Evolutionary conservation across 176 grass and related monocot genomes (phyloP).

Genomic region (Zea mays): Zm-B73-REFERENCE-NAM-5.0 NC_050096.1:302237501-302238000

Average conservation of each 20-base stretch:
- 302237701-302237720: neutral
- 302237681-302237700: slow-evolving; percentile 58
- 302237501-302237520: slow-evolving; percentile 60
- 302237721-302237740: slow-evolving; percentile 10
- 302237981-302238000: slow-evolving; percentile 71
- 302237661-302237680: slow-evolving; percentile 57
- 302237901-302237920: slow-evolving; percentile 67
- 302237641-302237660: slow-evolving; percentile 6
- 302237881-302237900: slow-evolving; percentile 59
- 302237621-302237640: slow-evolving; percentile 16
- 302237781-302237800: slow-evolving; percentile 78
- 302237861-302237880: slow-evolving; percentile 68
- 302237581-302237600: slow-evolving; percentile 29
- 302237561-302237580: slow-evolving; percentile 40
- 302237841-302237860: slow-evolving; percentile 59
- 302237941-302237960: slow-evolving; percentile 64
- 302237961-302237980: slow-evolving; percentile 74
- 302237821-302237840: slow-evolving; percentile 60
- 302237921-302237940: slow-evolving; percentile 74
- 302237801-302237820: slow-evolving; percentile 90
- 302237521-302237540: slow-evolving; percentile 43
- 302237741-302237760: slow-evolving; percentile 37
- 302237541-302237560: slow-evolving; percentile 61
- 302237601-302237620: slow-evolving; percentile 27
- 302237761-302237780: slow-evolving; percentile 19